Evolutionary conservation across 2,329 filamentous ascomycete genomes (phyloP), one percentile per base, ranked within the genome.

Genomic region (Botryotinia calthae): DNA sequence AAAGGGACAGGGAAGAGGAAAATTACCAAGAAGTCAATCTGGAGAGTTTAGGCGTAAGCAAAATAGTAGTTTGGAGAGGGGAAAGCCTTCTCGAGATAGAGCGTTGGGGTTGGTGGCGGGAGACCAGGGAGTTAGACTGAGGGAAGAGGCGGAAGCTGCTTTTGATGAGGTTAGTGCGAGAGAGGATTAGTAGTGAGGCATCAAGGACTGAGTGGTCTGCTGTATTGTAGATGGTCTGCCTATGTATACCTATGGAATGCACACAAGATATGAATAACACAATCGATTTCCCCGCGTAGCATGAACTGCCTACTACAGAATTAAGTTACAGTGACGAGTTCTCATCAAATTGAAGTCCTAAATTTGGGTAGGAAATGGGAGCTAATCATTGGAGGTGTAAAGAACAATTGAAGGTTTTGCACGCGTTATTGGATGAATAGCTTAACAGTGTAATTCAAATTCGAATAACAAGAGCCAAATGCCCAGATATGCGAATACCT

Each of bases 91-190:
- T 31, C 56, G 48, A 25, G 65, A 67, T 56, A 67, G 65, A 67
- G 65, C 65, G 20, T 46, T 72, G 40, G 70, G 70, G 6, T 72
- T 72, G 62, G 70, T 72, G 20, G 70, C 70, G 28, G 48, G 54
- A 16, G 70, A 67, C 37, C 70, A 72, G 12, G 70, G 48, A n/a
- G 51, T 72, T 34, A 72, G 70, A 25, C 25, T 72, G 31, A 48
- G 70, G 28, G 61, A 66, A 34, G 70, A 66, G n/a, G 70, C 61
- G 9, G 70, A 72, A 58, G 62, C 63, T 46, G 51, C n/a, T n/a
- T 72, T 67, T 48, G 34, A 56, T 42, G 48, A 67, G 8, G 31
- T 42, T 20, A 67, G 48, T 56, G 34, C 65, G 48, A 67, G 65
- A n/a, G 65, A 67, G 18, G 65, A 67, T 67, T 67, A 42, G 28